Conservation (phyloP, 371 early-diverging fungal species). For the Apophysomyces variabilis region DNA sequence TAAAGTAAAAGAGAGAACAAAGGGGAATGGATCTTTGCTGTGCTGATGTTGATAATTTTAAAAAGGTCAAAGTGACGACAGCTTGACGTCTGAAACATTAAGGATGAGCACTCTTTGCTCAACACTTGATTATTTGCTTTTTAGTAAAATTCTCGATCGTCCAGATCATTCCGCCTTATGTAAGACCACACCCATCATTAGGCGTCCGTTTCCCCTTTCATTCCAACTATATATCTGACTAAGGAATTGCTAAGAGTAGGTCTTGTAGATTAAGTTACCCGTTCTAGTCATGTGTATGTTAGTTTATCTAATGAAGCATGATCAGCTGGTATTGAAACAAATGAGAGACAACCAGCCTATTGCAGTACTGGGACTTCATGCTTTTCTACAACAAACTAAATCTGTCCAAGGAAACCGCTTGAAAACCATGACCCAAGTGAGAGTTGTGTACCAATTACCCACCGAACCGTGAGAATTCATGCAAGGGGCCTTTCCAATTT, state of each 20-base stretch:
- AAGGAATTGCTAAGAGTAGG: too few species aligned
- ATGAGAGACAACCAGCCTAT: background rate
- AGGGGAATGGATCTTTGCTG: background rate
- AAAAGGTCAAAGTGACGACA: constrained; percentile 2
- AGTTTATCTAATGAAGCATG: background rate
- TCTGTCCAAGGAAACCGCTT: too few species aligned
- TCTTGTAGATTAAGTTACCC: too few species aligned
- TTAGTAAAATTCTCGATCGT: too few species aligned
- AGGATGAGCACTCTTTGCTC: background rate
- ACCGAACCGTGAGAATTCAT: background rate
- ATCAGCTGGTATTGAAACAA: constrained; percentile 6
- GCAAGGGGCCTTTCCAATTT: background rate
- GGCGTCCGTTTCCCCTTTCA: background rate
- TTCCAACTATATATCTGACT: background rate
- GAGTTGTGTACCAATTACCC: too few species aligned
- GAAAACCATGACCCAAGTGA: too few species aligned
- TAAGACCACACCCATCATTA: background rate
- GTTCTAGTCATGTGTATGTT: too few species aligned
- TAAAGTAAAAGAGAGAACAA: constrained; percentile 19
- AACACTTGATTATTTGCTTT: background rate
- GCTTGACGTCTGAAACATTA: constrained; percentile 7
- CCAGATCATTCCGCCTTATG: background rate
- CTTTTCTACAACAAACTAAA: background rate
- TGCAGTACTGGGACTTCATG: background rate
- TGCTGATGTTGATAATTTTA: background rate